Evolutionary conservation across 352 stramenopile genomes (phyloP).

Genomic region (Phytophthora litchii): DNA sequence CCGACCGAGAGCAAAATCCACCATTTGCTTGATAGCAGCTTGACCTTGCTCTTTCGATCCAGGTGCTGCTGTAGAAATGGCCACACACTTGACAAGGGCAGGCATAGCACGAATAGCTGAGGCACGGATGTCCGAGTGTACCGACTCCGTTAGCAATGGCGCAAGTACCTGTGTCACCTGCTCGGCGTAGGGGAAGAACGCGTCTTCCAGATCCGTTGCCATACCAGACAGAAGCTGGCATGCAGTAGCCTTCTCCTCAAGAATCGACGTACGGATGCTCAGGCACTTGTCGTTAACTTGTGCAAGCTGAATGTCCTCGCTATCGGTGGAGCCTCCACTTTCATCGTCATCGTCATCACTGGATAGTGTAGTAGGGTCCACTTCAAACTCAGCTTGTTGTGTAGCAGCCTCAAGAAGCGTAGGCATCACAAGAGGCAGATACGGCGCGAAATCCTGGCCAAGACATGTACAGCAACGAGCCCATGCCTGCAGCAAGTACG

Average conservation of each 20-base stretch:
- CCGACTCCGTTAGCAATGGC: conserved; percentile 81
- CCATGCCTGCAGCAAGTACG: conserved; percentile 84
- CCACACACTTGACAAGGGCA: conserved; percentile 77
- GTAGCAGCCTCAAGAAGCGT: conserved; percentile 76
- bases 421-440: conserved; percentile 83
- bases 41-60: conserved; percentile 24
- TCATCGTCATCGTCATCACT: conserved; percentile 69
- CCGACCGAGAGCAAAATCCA: conserved; percentile 83
- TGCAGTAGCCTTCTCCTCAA: conserved; percentile 86
- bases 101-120: conserved; percentile 83
- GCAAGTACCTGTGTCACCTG: conserved; percentile 85
- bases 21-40: conserved; percentile 82
- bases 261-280: conserved; percentile 80
- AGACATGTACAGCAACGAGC: conserved; percentile 79
- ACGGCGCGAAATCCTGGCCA: conserved; percentile 77
- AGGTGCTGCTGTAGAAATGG: conserved; percentile 48
- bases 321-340: conserved; percentile 45
- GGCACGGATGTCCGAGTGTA: conserved; percentile 86
- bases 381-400: conserved; percentile 86
- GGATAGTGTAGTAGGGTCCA: conserved; percentile 59
- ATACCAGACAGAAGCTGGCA: conserved; percentile 81
- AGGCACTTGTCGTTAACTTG: conserved; percentile 85
- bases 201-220: conserved; percentile 78
- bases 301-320: conserved; percentile 82
- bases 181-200: conserved; percentile 88